Evolutionary conservation across 2,329 filamentous ascomycete species (phyloP).

Genomic region (Fusarium setosum): DNA sequence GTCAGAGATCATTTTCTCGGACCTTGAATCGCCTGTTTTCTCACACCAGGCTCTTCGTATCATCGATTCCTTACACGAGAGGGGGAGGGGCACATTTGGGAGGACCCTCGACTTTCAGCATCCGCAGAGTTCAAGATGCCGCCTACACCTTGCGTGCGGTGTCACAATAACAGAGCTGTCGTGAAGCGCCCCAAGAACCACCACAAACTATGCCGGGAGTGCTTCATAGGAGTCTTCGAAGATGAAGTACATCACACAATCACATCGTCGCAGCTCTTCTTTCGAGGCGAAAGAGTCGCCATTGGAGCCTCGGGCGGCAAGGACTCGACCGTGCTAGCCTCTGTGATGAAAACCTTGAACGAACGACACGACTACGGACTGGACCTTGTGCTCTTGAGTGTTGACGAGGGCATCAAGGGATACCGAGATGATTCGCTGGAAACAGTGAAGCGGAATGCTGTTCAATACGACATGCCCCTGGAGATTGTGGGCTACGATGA

Average conservation of each 20-base stretch:
- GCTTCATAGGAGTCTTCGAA: constrained; percentile 91
- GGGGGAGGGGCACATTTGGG: background rate
- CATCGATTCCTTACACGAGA: background rate
- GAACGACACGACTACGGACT: constrained; percentile 89
- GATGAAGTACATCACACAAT: constrained; percentile 96
- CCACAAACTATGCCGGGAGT: constrained; percentile 89
- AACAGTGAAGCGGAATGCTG: constrained; percentile 93
- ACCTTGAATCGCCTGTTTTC: background rate
- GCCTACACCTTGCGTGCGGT: constrained; percentile 80
- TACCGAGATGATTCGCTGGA: constrained; percentile 97
- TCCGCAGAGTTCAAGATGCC: constrained; percentile 67
- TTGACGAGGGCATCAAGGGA: constrained; percentile 97
- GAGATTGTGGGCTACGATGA: constrained; percentile 94
- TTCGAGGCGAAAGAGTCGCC: constrained; percentile 84
- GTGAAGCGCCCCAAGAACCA: constrained; percentile 96
- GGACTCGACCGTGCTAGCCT: constrained; percentile 95
- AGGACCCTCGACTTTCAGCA: background rate
- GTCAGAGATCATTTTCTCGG: background rate
- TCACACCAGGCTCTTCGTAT: background rate
- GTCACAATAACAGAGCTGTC: constrained; percentile 80
- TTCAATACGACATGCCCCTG: constrained; percentile 90
- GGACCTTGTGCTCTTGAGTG: constrained; percentile 86
- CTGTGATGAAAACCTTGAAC: constrained; percentile 93
- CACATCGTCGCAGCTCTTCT: constrained; percentile 82
- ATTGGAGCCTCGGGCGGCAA: constrained; percentile 98